These are phyloP conservation scores for Ogataea angusta DNA, from an alignment of 805 yeast genomes.

Conservation along the genomic window DNA sequence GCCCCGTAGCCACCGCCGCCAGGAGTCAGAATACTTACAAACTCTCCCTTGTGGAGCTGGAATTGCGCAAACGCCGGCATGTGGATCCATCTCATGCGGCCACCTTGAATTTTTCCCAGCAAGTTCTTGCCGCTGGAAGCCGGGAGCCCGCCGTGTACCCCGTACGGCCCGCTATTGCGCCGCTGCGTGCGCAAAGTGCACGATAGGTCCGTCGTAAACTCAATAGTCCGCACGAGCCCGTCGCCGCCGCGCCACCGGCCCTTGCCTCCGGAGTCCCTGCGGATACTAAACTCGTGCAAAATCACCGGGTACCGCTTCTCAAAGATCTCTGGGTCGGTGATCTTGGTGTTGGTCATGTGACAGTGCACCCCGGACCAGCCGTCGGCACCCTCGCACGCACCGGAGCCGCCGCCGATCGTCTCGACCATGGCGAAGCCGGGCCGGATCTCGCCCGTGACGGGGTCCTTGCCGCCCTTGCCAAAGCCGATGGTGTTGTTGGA, in stretches of 20 bases:
- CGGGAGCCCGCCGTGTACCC: slow-evolving; percentile 48
- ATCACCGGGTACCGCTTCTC: slow-evolving; percentile 51
- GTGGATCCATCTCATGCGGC: slow-evolving; percentile 31
- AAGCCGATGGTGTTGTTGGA: slow-evolving; percentile 85
- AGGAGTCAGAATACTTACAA: slow-evolving; percentile 38
- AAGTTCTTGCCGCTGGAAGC: slow-evolving; percentile 45
- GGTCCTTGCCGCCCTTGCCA: slow-evolving; percentile 53
- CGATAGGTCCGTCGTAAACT: slow-evolving; percentile 38
- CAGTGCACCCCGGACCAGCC: slow-evolving; percentile 44
- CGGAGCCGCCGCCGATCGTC: slow-evolving; percentile 54
- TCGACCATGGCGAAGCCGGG: slow-evolving; percentile 35
- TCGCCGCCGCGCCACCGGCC: slow-evolving; percentile 50
- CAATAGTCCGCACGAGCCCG: slow-evolving; percentile 48
- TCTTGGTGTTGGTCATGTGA: slow-evolving; percentile 53
- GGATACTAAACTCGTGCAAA: slow-evolving; percentile 41
- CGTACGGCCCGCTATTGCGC: slow-evolving; percentile 52
- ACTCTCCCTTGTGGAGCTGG: slow-evolving; percentile 37
- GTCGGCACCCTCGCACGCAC: slow-evolving; percentile 43
- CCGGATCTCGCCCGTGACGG: slow-evolving; percentile 8
- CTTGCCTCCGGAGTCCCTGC: slow-evolving; percentile 46
- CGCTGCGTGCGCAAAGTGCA: slow-evolving; percentile 49
- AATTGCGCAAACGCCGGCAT: slow-evolving; percentile 39
- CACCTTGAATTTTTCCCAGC: slow-evolving; percentile 33
- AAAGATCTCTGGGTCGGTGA: slow-evolving; percentile 51
- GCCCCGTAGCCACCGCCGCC: slow-evolving; percentile 48